These are phyloP conservation scores for Pseudocercospora fuligena DNA, from an alignment of 2,329 filamentous ascomycete genomes.

Conservation along the genomic window DNA sequence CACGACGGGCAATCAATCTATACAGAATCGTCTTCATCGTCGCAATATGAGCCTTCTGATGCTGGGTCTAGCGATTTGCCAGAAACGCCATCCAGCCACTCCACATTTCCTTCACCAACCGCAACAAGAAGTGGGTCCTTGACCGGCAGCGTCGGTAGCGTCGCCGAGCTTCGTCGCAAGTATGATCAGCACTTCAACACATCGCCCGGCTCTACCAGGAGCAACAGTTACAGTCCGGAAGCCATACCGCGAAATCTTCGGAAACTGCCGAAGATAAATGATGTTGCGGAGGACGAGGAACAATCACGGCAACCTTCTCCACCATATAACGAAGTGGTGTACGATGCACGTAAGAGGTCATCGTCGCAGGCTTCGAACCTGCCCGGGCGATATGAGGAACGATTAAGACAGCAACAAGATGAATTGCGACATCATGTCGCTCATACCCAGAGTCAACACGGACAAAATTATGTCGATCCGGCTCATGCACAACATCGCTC, in stretches of 20 bases:
- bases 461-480: constrained; percentile 29
- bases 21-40: constrained; percentile 36
- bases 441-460: constrained; percentile 28
- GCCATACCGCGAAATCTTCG: constrained; percentile 20
- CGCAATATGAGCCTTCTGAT: constrained; percentile 39
- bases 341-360: constrained; percentile 26
- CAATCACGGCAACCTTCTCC: constrained; percentile 12
- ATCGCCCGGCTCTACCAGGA: constrained; percentile 18
- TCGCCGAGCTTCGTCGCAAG: constrained; percentile 37
- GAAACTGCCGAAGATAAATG: constrained; percentile 19
- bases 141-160: constrained; percentile 37
- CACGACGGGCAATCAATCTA: constrained; percentile 31
- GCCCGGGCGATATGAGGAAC: constrained; percentile 23
- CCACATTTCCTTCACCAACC: constrained; percentile 39
- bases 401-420: constrained; percentile 32
- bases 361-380: constrained; percentile 27
- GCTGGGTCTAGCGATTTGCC: constrained; percentile 39
- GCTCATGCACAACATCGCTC: constrained; percentile 35
- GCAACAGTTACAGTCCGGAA: constrained; percentile 28
- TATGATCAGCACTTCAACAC: constrained; percentile 34
- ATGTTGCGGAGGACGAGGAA: constrained; percentile 23
- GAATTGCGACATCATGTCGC: constrained; percentile 33
- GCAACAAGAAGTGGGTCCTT: constrained; percentile 29
- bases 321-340: constrained; percentile 11
- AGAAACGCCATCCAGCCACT: constrained; percentile 39